Conservation (phyloP, 169 alveolate genomes). For the Neospora caninum region DNA sequence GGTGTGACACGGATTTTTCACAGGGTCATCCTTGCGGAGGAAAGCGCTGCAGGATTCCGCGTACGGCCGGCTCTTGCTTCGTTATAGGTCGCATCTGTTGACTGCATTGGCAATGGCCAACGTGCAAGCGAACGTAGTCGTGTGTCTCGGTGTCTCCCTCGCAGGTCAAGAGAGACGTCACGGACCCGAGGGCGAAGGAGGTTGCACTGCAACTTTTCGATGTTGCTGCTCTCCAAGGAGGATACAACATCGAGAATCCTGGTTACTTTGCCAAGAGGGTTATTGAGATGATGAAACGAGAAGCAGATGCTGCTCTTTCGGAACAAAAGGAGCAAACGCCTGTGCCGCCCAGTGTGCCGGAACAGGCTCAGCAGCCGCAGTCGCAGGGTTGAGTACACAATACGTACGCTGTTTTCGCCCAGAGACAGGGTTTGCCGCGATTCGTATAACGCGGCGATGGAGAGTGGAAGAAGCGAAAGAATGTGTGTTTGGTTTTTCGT, state of each 20-base stretch:
- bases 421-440: too few relatives aligned
- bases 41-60: too few relatives aligned
- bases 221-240: slow-evolving; percentile 70
- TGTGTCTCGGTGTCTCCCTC: background rate
- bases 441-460: background rate
- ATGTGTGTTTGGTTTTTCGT: background rate
- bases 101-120: too few relatives aligned
- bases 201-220: slow-evolving; percentile 44
- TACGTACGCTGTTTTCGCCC: background rate
- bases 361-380: background rate
- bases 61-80: too few relatives aligned
- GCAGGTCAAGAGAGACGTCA: slow-evolving; percentile 42
- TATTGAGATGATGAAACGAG: slow-evolving; percentile 80
- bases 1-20: too few relatives aligned
- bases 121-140: too few relatives aligned
- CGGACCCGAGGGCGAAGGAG: slow-evolving; percentile 33
- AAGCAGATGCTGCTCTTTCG: slow-evolving; percentile 74
- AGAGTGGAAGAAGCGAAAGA: background rate
- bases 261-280: slow-evolving; percentile 82
- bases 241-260: slow-evolving; percentile 84
- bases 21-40: too few relatives aligned
- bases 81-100: too few relatives aligned
- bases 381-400: background rate
- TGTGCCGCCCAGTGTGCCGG: background rate
- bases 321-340: background rate